Base-by-base conservation (phyloP, 257 asterid genomes). In the Plantago ovata region DNA sequence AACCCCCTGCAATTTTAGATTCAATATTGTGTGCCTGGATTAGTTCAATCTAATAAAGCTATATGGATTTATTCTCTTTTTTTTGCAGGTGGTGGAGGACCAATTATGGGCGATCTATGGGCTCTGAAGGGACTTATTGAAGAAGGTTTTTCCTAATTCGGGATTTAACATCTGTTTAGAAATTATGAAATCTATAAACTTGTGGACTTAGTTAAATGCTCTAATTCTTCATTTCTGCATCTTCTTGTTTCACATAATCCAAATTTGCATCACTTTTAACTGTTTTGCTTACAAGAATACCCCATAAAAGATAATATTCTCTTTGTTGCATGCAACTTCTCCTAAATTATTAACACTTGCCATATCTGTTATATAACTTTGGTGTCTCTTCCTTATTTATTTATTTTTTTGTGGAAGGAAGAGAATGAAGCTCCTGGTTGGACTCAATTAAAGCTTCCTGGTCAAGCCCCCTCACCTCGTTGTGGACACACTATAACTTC, bases 361-460 rank as follows among this genome's bases (percentile, higher is more conserved):
- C 53, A 23, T 38, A 50, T 50, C 39, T 40, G 36, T 33, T 62
- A 50, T 65, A n/a, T 71, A 38, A 59, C 72, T 64, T 38, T 70
- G 32, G 36, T 28, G 36, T 28, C 67, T 60, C n/a, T n/a, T n/a
- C n/a, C n/a, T n/a, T n/a, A n/a, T n/a, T n/a, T n/a, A n/a, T n/a
- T n/a, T 58, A 53, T 82, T 66, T 74, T 55, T 80, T 50, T 81
- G 91, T 78, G 94, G 94, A 89, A 80, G 96, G 83, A 81, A 89
- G 98, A 89, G 78, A 84, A 84, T 73, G 98, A 93, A 81, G 72
- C 79, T 58, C 97, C 97, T 54, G 97, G 97, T 56, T 93, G 98
- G 98, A 89, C 98, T 66, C 98, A 93, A 66, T 53, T 93, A 79
- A 93, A 86, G 84, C 94, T 93, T 81, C 98, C 98, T 14, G 98